Conservation (phyloP, 495 filamentous ascomycete genomes). For the Aspergillus panamensis region DNA sequence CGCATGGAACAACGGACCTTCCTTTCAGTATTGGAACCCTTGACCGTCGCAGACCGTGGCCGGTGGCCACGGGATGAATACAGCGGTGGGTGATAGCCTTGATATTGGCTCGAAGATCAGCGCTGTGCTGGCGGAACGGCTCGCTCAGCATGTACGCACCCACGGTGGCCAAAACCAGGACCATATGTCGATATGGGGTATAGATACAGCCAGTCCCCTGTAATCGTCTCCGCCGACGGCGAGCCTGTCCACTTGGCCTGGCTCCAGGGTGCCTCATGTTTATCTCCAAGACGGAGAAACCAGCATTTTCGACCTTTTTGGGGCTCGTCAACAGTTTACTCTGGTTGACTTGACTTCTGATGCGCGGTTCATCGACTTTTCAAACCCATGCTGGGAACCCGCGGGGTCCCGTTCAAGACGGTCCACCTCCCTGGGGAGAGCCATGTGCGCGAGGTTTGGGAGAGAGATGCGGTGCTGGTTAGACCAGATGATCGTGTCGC, state of each 20-base stretch:
- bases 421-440: neutral
- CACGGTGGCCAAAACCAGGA: constrained; percentile 17
- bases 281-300: constrained; percentile 21
- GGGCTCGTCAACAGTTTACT: constrained; percentile 21
- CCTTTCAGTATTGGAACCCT: neutral
- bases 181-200: constrained; percentile 17
- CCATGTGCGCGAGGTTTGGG: neutral
- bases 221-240: neutral
- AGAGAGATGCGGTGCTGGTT: constrained; percentile 1
- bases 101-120: constrained; percentile 35
- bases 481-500: constrained; percentile 4
- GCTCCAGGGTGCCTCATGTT: constrained; percentile 30
- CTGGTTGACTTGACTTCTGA: constrained; percentile 23
- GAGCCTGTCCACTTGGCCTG: constrained; percentile 26
- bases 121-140: constrained; percentile 22
- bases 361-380: neutral
- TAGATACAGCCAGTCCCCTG: neutral
- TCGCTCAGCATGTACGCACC: constrained; percentile 9
- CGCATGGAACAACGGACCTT: neutral
- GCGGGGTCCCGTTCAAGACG: neutral
- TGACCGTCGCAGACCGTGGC: constrained; percentile 25
- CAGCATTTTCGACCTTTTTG: constrained; percentile 22
- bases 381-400: neutral
- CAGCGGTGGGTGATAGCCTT: constrained; percentile 28
- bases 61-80: constrained; percentile 36